Evolutionary conservation across 2,329 filamentous ascomycete genomes (phyloP).

Genomic region (Pseudogymnoascus sp.): DNA sequence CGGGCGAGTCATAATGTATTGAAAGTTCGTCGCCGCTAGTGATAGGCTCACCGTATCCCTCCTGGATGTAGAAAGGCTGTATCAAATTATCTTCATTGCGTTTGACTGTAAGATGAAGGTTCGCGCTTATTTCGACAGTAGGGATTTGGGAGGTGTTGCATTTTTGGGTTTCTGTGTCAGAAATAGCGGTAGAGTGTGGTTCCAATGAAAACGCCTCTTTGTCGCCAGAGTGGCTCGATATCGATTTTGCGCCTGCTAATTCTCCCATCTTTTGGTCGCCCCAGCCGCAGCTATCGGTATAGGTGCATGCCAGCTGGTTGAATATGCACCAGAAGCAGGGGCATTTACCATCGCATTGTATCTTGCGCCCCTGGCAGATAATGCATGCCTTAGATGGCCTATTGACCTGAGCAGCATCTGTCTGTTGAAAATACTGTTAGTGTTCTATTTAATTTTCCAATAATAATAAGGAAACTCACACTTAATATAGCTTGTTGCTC

Average conservation of each 20-base stretch:
- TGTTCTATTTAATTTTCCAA: no score
- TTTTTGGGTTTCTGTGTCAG: neutral
- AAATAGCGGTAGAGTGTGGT: neutral
- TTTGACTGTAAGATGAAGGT: neutral
- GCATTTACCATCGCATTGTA: no score
- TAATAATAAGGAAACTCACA: no score
- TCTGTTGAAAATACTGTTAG: no score
- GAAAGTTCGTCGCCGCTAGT: neutral
- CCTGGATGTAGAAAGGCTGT: neutral
- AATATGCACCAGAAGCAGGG: no score
- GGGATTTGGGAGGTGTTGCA: neutral
- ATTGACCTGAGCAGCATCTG: no score
- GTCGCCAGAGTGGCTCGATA: neutral
- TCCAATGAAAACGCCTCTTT: neutral
- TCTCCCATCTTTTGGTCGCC: neutral
- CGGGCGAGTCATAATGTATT: neutral
- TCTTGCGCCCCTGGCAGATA: no score
- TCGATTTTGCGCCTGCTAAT: neutral
- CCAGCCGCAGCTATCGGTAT: no score
- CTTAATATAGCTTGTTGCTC: no score
- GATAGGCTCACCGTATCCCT: neutral
- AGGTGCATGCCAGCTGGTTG: no score
- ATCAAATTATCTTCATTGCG: neutral
- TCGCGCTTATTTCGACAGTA: neutral
- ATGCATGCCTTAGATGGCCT: no score